Evolutionary conservation across 768 basidiomycete genomes (phyloP), one percentile per base, ranked within the genome.

Genomic region (Cantharellus anzutake): DNA sequence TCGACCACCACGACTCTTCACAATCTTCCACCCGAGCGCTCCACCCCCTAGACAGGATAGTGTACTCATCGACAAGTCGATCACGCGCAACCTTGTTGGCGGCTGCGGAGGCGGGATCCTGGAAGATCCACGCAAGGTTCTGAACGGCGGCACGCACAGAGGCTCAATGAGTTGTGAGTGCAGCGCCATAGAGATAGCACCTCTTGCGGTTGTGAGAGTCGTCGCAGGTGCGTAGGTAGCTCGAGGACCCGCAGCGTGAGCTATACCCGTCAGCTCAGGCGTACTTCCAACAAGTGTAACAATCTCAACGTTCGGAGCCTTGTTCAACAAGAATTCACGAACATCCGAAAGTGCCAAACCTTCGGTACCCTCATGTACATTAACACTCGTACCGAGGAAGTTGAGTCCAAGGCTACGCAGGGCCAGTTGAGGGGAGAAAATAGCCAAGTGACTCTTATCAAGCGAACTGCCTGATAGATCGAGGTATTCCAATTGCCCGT

Each of bases 371-470:
- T n/a, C n/a, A n/a, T n/a, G n/a, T n/a, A n/a, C n/a, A n/a, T n/a
- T n/a, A n/a, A n/a, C n/a, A n/a, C n/a, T n/a, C 38, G 74, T 67
- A 3, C 86, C 80, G 60, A 97, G 87, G 69, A 90, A 82, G 4
- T 89, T 92, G 35, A 99, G 77, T 3, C 94, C 94, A 42, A 98
- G 75, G 20, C 90, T 91, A 59, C 93, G 82, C 37, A 99, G 75
- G 51, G 75, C 75, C 2, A 80, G 81, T 68, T 89, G 89, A 4
- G 80, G 71, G 16, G 76, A 75, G 67, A 81, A 67, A 60, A 11
- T 16, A 55, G 52, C 52, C 56, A 83, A 70, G 35, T 48, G 38
- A 37, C 52, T 11, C 11, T 73, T 69, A 3, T 84, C 58, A 97
- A 64, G 0, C 85, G 84, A 3, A 85, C 74, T 62, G 85, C 88